A percentile compares a stretch with the other conserved stretches of the same genome.
Conservation (phyloP, 192 early-diverging fungal genomes). For the Podila epigama region DNA sequence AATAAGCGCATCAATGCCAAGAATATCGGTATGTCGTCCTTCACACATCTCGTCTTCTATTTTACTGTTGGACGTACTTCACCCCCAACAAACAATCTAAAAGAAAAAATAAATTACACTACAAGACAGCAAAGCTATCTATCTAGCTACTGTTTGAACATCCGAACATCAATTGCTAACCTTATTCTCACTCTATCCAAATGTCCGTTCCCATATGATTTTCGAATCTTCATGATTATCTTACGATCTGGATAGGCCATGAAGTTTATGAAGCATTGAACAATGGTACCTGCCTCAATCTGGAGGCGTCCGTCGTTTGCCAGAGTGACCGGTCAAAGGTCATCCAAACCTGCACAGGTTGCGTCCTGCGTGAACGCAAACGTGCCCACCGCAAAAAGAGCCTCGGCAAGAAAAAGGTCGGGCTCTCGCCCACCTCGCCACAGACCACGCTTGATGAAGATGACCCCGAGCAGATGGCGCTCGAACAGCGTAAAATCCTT, state of each 20-base stretch:
- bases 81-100: neutral
- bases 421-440: constrained; percentile 12
- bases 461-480: constrained; percentile 70
- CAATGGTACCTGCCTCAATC: constrained; percentile 62
- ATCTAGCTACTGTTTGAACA: neutral
- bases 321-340: constrained; percentile 77
- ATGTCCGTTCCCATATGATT: too few species aligned
- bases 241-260: constrained; percentile 22
- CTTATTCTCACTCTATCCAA: too few species aligned
- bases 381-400: constrained; percentile 71
- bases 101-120: too few species aligned
- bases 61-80: too few species aligned
- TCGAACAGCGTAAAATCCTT: constrained; percentile 82
- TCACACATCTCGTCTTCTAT: constrained; percentile 7
- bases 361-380: constrained; percentile 85
- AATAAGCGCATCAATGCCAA: constrained; percentile 54
- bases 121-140: too few species aligned
- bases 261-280: constrained; percentile 50
- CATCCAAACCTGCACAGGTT: constrained; percentile 82
- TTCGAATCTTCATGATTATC: too few species aligned
- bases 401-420: constrained; percentile 49
- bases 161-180: neutral
- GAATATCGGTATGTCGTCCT: constrained; percentile 28
- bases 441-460: constrained; percentile 25
- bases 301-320: constrained; percentile 89